Base-by-base conservation (phyloP, 441 rosid genomes). In the Corymbia citriodora region DNA sequence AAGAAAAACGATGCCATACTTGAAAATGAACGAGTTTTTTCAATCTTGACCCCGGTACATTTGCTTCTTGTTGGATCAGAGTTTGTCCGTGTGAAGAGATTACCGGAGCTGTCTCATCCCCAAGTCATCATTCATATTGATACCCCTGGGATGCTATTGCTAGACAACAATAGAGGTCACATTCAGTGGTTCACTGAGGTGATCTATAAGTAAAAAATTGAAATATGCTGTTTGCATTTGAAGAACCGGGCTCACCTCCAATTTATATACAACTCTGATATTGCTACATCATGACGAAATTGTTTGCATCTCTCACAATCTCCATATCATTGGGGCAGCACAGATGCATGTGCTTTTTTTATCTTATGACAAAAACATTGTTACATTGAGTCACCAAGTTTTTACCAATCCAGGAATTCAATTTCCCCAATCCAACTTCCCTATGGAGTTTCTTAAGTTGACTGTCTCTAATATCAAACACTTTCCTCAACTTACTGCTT, bases 401-500 rank as follows among this genome's bases (percentile, higher is more conserved):
- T 97, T 95, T 87, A 97, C 95, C 91, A 94, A 90, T 57, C 98
- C 99, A 2, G 98, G 99, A 9, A 97, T 96, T 98, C 99, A 97
- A 90, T 95, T 97, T 94, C 96, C 96, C 99, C 99, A 98, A 91
- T 97, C 99, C 88, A 98, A 92, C 93, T 96, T 97, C 88, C 96
- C 97, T 55, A 95, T 94, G 9, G 99, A 96, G 94, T 97, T 97
- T 89, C 97, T 93, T 83, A 98, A 93, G 92, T 92, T 97, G 87
- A 95, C 94, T 40, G 93, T 96, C 99, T 92, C 94, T 95, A 19
- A 96, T 91, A 88, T 95, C 96, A 59, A 96, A 92, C 91, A 94
- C 97, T 91, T 94, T 98, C 93, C 94, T 96, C 91, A 93, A 57
- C 88, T 93, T 92, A 45, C 89, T 89, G 89, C 91, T 95, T 52